Evolutionary conservation across 352 stramenopile species (phyloP), one percentile per base, ranked within the genome.

Genomic region (Phytophthora vignae): DNA sequence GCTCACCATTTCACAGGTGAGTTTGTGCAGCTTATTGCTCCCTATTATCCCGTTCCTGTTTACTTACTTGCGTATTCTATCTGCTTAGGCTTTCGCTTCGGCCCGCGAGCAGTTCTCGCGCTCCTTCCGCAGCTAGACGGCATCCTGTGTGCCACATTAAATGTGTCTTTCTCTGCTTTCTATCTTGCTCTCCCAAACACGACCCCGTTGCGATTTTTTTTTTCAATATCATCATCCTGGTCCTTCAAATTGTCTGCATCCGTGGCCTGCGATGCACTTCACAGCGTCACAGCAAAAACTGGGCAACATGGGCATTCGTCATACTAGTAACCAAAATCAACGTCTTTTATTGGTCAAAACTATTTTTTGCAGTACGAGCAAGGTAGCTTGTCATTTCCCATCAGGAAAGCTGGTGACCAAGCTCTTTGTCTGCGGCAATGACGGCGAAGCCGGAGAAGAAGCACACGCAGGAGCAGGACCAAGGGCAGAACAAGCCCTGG

Each of bases 91-190:
- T 12, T 95, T 96, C 50, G 83, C 88, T 78, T 93, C 84, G 31
- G 90, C 89, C 58, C 88, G 90, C 60, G 90, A 96, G 77, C 90
- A 96, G 60, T 95, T 95, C 75, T 94, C 90, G 63, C 88, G 88
- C 60, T 96, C 90, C 55, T 96, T 96, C 88, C 90, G 90, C 71
- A 92, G 87, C 71, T 94, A 88, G 72, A 81, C 44, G 65, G 36
- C 70, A 67, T 68, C 12, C 25, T 69, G 17, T 29, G 12, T 69
- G 56, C 67, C 67, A 69, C 61, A 71, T 68, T 64, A 60, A 69
- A 59, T 64, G 69, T 76, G 69, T 29, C 33, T 70, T 57, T 69
- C 21, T 38, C 14, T 66, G 44, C 29, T 38, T 49, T 53, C 49
- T 64, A 44, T 22, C 9, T 17, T 49, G 8, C 49, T 52, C 52